These are phyloP conservation scores for Fusarium sp. DNA, from an alignment of 2,329 filamentous ascomycete genomes.

Conservation along the genomic window DNA sequence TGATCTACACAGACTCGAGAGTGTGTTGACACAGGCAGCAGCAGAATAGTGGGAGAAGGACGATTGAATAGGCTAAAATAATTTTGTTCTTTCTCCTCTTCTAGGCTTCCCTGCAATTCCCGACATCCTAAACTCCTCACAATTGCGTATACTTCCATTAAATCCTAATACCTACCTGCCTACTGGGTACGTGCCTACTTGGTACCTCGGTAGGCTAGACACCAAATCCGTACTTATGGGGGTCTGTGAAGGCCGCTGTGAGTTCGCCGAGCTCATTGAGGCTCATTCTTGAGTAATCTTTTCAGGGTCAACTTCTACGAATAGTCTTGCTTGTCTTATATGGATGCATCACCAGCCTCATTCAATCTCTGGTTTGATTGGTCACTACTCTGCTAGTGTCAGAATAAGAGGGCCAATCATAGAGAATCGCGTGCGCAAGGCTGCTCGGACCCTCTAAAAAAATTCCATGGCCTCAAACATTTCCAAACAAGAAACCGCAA, in stretches of 20 bases:
- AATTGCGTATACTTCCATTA: neutral
- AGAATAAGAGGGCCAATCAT: slow-evolving; percentile 26
- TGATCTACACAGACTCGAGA: slow-evolving; percentile 59
- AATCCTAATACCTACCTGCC: neutral
- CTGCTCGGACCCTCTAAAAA: slow-evolving; percentile 47
- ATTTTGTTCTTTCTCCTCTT: neutral
- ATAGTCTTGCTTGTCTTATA: neutral
- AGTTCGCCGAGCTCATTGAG: neutral
- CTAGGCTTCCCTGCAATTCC: neutral
- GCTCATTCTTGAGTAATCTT: no score
- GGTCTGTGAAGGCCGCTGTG: neutral
- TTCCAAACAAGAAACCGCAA: slow-evolving; percentile 29
- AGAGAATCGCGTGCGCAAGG: slow-evolving; percentile 40
- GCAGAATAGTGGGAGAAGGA: slow-evolving; percentile 5
- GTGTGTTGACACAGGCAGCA: slow-evolving; percentile 48
- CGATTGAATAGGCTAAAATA: neutral
- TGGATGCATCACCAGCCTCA: slow-evolving; percentile 35
- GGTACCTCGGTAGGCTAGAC: neutral
- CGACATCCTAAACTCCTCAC: neutral
- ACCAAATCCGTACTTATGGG: neutral
- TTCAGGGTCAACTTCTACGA: neutral
- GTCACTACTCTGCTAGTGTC: slow-evolving; percentile 7
- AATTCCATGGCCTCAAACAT: slow-evolving; percentile 41
- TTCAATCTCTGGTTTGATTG: slow-evolving; percentile 26
- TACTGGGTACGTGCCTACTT: neutral